Conservation (phyloP, 352 stramenopile species). For the Pythium rhizo-oryzae region DNA sequence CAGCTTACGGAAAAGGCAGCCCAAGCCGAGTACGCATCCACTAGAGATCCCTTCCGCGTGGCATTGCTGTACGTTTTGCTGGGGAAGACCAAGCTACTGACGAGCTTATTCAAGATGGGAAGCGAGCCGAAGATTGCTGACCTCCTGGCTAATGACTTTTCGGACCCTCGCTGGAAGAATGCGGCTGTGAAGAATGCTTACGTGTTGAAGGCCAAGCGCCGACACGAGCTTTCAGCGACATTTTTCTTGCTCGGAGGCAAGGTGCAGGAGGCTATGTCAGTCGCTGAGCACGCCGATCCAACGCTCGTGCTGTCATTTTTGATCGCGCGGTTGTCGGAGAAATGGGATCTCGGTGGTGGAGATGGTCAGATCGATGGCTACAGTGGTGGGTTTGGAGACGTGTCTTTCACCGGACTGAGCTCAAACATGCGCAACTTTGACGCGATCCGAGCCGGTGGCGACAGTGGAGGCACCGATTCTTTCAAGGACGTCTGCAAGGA, state of each 20-base stretch:
- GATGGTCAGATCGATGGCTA: conserved; percentile 21
- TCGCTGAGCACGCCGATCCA: conserved; percentile 72
- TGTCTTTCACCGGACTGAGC: conserved; percentile 66
- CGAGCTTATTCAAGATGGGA: conserved; percentile 83
- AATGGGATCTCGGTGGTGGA: conserved; percentile 62
- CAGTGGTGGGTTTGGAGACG: conserved; percentile 30
- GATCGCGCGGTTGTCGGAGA: conserved; percentile 75
- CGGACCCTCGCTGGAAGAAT: conserved; percentile 80
- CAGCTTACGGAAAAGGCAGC: conserved; percentile 74
- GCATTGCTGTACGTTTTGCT: conserved; percentile 88
- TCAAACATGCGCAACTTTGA: conserved; percentile 41
- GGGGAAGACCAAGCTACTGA: conserved; percentile 81
- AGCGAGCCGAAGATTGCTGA: conserved; percentile 81
- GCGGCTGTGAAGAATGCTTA: conserved; percentile 92
- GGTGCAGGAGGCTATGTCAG: conserved; percentile 72
- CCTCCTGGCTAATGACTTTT: conserved; percentile 83
- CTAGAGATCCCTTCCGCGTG: conserved; percentile 81
- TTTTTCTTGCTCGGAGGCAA: conserved; percentile 87
- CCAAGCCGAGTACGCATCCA: conserved; percentile 74
- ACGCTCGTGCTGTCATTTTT: conserved; percentile 81
- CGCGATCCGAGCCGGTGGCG: conserved; percentile 16
- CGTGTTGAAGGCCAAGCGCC: conserved; percentile 86
- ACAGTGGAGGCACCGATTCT: conserved; percentile 17
- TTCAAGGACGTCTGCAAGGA: conserved; percentile 46
- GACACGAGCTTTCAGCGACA: conserved; percentile 74